Conservation (phyloP, 2,329 filamentous ascomycete genomes). For the Xylariomycetidae sp. region DNA sequence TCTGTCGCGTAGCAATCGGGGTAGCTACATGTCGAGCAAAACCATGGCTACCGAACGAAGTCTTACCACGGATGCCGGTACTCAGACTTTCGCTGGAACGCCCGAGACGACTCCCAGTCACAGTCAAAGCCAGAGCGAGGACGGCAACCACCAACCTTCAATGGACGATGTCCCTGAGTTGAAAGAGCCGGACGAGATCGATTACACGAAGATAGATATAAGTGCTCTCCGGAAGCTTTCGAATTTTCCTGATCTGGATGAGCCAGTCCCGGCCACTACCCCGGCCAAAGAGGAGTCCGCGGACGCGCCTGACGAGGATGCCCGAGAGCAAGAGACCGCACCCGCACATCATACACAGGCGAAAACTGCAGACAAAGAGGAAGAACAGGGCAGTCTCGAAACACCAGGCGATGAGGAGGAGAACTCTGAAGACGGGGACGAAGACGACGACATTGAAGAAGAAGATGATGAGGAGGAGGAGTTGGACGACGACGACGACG, state of each 20-base stretch:
- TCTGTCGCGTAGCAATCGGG: slow-evolving; percentile 54
- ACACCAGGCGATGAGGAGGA: slow-evolving; percentile 7
- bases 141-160: slow-evolving; percentile 37
- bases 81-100: slow-evolving; percentile 52
- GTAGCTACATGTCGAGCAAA: slow-evolving; percentile 68
- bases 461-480: slow-evolving; percentile 41
- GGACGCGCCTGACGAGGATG: background rate
- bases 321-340: slow-evolving; percentile 1
- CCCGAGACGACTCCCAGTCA: slow-evolving; percentile 42
- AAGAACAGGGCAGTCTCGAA: slow-evolving; percentile 2
- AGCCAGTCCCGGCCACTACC: slow-evolving; percentile 15
- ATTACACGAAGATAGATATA: slow-evolving; percentile 54
- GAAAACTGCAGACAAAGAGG: slow-evolving; percentile 4
- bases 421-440: slow-evolving; percentile 26
- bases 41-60: slow-evolving; percentile 54
- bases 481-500: slow-evolving; percentile 42
- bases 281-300: slow-evolving; percentile 7
- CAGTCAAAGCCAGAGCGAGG: slow-evolving; percentile 46
- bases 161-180: slow-evolving; percentile 34
- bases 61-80: slow-evolving; percentile 63
- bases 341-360: too few relatives aligned
- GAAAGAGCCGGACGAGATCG: slow-evolving; percentile 44
- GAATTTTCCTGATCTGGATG: slow-evolving; percentile 32
- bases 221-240: slow-evolving; percentile 42
- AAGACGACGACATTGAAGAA: slow-evolving; percentile 25